Evolutionary conservation across 1,139 yeast species (phyloP).

Genomic region (Spathaspora sp.): DNA sequence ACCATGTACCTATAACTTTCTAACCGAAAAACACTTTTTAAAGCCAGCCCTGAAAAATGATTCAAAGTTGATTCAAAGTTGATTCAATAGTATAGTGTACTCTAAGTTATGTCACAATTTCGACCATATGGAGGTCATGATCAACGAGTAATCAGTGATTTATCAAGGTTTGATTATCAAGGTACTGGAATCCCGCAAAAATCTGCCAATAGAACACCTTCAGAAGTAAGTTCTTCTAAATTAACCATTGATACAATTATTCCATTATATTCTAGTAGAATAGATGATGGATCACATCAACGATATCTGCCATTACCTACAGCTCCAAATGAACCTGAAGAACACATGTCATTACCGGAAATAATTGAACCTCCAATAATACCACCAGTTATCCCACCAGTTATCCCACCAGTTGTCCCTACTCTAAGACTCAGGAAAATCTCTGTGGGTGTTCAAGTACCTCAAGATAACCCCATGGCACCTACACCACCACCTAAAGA

Average conservation of each 20-base stretch:
- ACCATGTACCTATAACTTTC: not conserved
- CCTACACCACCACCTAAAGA: conserved; percentile 15
- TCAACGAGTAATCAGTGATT: conserved; percentile 27
- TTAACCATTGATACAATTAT: conserved; percentile 17
- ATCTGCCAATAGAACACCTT: conserved; percentile 34
- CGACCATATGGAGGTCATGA: conserved; percentile 25
- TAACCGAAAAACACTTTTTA: too few relatives aligned
- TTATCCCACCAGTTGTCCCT: not conserved
- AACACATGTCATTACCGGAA: conserved; percentile 2
- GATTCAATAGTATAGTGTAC: too few relatives aligned
- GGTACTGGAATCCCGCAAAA: conserved; percentile 18
- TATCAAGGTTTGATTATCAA: conserved; percentile 31
- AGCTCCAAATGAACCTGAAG: conserved; percentile 1
- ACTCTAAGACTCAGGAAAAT: not conserved
- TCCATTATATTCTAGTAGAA: conserved; percentile 14
- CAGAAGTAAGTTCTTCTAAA: conserved; percentile 15
- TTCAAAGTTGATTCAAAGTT: too few relatives aligned
- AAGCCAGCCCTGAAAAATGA: too few relatives aligned
- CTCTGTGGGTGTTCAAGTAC: conserved; percentile 11
- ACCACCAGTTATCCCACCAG: not conserved
- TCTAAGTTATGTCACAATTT: conserved; percentile 16
- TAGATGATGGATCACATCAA: conserved; percentile 6
- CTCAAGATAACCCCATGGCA: conserved; percentile 10
- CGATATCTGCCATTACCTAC: conserved; percentile 3
- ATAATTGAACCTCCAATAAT: conserved; percentile 1